These are phyloP conservation scores for Tulasnella calospora DNA, from an alignment of 768 basidiomycete species.

Conservation along the genomic window DNA sequence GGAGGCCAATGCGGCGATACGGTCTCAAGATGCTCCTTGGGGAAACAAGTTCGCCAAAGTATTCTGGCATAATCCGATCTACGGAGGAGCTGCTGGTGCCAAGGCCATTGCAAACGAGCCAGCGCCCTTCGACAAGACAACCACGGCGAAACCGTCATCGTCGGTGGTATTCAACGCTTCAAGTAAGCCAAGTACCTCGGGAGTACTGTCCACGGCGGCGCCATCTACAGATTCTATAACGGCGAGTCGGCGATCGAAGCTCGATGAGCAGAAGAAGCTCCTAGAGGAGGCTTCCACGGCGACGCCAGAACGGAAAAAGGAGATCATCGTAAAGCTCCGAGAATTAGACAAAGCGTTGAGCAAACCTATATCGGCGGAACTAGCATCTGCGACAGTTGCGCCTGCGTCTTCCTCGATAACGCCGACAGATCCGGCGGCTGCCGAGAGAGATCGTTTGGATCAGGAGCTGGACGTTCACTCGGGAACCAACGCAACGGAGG, in stretches of 20 bases:
- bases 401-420: slow-evolving; percentile 34
- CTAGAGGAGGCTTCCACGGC: slow-evolving; percentile 65
- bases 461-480: slow-evolving; percentile 66
- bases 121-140: slow-evolving; percentile 62
- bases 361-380: slow-evolving; percentile 35
- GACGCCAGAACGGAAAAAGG: slow-evolving; percentile 67
- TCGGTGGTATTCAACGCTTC: slow-evolving; percentile 30
- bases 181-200: slow-evolving; percentile 30
- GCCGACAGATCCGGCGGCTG: slow-evolving; percentile 47
- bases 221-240: slow-evolving; percentile 36
- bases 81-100: slow-evolving; percentile 74
- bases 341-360: slow-evolving; percentile 79
- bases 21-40: slow-evolving; percentile 91
- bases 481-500: slow-evolving; percentile 23
- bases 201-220: slow-evolving; percentile 29
- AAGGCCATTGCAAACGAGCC: slow-evolving; percentile 79
- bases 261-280: slow-evolving; percentile 81
- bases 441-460: slow-evolving; percentile 66
- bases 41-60: slow-evolving; percentile 91
- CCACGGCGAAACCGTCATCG: slow-evolving; percentile 16
- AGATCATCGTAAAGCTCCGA: slow-evolving; percentile 67
- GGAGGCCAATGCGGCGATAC: slow-evolving; percentile 86
- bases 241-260: slow-evolving; percentile 63
- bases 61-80: slow-evolving; percentile 92
- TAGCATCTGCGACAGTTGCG: slow-evolving; percentile 34